These are phyloP conservation scores for Candida yuanshanica DNA, from an alignment of 805 yeast genomes.

Conservation along the genomic window DNA sequence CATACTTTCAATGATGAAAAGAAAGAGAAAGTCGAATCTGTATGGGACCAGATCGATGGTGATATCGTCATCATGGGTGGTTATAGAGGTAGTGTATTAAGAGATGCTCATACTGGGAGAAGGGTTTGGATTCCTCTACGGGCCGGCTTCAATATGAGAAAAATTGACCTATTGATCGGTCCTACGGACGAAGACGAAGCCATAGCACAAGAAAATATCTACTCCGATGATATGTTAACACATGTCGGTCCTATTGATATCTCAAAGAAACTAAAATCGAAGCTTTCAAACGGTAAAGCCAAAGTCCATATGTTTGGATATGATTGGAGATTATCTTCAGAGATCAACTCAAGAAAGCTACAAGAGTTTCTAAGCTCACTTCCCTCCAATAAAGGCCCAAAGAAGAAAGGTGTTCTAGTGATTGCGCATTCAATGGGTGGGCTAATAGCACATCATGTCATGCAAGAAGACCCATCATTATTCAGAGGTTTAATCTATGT, in stretches of 20 bases:
- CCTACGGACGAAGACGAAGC: conserved; percentile 67
- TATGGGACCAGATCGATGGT: conserved; percentile 63
- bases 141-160: conserved; percentile 74
- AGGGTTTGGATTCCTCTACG: conserved; percentile 84
- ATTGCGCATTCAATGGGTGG: conserved; percentile 97
- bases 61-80: conserved; percentile 84
- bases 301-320: conserved; percentile 76
- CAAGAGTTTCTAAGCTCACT: conserved; percentile 41
- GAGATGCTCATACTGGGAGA: conserved; percentile 58
- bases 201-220: conserved; percentile 43
- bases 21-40: conserved; percentile 27
- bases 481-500: conserved; percentile 75
- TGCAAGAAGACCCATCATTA: conserved; percentile 61
- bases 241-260: conserved; percentile 88
- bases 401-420: conserved; percentile 57
- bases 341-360: conserved; percentile 47
- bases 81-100: conserved; percentile 73
- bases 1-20: conserved; percentile 18
- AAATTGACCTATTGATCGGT: conserved; percentile 66
- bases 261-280: conserved; percentile 52
- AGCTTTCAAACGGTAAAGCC: conserved; percentile 53
- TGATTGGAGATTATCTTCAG: conserved; percentile 84
- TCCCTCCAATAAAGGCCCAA: conserved; percentile 31
- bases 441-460: conserved; percentile 69
- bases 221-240: conserved; percentile 71